Percentiles rank a stretch among this genome's conserved stretches.
Conservation (phyloP, 1,284 basidiomycete genomes). For the Gymnopus androsaceus region DNA sequence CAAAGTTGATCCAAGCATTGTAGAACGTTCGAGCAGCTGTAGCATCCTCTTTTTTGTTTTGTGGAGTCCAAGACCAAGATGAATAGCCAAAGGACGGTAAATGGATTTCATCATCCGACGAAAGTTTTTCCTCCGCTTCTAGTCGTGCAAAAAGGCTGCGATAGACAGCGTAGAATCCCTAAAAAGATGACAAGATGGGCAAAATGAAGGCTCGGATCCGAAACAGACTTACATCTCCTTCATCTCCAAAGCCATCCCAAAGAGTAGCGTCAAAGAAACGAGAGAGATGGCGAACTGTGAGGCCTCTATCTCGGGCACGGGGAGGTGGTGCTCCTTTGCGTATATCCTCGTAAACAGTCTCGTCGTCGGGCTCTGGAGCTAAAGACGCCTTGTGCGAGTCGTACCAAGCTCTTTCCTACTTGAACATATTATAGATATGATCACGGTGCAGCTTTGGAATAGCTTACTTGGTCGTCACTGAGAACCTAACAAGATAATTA, state of each 20-base stretch:
- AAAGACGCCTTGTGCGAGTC: slow-evolving; percentile 93
- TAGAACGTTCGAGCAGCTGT: slow-evolving; percentile 79
- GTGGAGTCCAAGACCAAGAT: slow-evolving; percentile 68
- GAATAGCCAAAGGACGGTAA: slow-evolving; percentile 88
- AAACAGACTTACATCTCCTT: slow-evolving; percentile 55
- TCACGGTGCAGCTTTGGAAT: background rate
- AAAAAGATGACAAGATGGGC: slow-evolving; percentile 4
- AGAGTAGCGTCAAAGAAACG: slow-evolving; percentile 83
- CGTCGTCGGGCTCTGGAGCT: slow-evolving; percentile 79
- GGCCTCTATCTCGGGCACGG: slow-evolving; percentile 75
- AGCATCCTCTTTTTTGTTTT: slow-evolving; percentile 42
- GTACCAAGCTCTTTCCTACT: slow-evolving; percentile 97
- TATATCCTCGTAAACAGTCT: slow-evolving; percentile 85
- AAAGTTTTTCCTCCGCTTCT: slow-evolving; percentile 75
- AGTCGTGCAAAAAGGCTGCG: slow-evolving; percentile 87
- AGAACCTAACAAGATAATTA: slow-evolving; percentile 59
- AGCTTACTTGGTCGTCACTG: slow-evolving; percentile 86
- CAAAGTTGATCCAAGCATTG: slow-evolving; percentile 84
- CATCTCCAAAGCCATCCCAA: slow-evolving; percentile 74
- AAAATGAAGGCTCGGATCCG: background rate
- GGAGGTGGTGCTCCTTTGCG: slow-evolving; percentile 69
- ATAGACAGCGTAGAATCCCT: slow-evolving; percentile 94
- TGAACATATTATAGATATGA: slow-evolving; percentile 28
- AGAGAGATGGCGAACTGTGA: slow-evolving; percentile 80
- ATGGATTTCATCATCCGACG: slow-evolving; percentile 48